Base-by-base conservation (phyloP, 768 basidiomycete genomes). In the Tricholoma sp. region DNA sequence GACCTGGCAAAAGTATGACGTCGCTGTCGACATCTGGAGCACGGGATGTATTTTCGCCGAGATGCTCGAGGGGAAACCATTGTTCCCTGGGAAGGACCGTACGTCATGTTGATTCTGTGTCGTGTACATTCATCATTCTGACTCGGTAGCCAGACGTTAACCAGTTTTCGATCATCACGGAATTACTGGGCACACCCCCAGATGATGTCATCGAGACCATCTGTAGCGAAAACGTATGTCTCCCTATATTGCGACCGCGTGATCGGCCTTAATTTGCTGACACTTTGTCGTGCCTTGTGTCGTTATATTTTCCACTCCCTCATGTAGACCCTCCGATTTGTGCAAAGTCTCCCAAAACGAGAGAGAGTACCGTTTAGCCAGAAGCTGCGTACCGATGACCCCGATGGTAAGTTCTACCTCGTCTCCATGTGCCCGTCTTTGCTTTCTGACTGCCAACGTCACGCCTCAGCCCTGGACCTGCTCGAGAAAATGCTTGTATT, bases 1-100 rank as follows among this genome's bases (percentile, higher is more conserved):
- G 69, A 99, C 97, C 37, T 99, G 97, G 97, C 97, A 99, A 73
- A 98, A 98, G 78, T 99, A 99, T 76, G 96, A 98, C 72, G 95
- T 98, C 56, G 97, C 96, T 52, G 97, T 99, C 60, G 97, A 99
- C 71, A 96, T 98, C 69, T 98, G 97, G 97, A 95, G 92, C 67
- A 94, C 95, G 10, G 97, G 95, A 5, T 99, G 97, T 77, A 98
- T 99, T 71, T 98, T 99, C 67, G 97, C 97, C 5, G 97, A 99
- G 78, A 99, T 99, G 97, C 76, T 99, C 50, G 95, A 98, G 71
- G 97, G 97, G 31, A 98, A 98, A 70, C 96, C 97, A 0, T 77
- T 99, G 63, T 99, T 99, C 83, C 97, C 97, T 24, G 97, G 97
- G 57, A 98, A 98, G 79, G 97, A 99, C 67, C 97, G 96, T 98